These are phyloP conservation scores for Saprolegnia diclina DNA, from an alignment of 352 stramenopile species.

Conservation along the genomic window DNA sequence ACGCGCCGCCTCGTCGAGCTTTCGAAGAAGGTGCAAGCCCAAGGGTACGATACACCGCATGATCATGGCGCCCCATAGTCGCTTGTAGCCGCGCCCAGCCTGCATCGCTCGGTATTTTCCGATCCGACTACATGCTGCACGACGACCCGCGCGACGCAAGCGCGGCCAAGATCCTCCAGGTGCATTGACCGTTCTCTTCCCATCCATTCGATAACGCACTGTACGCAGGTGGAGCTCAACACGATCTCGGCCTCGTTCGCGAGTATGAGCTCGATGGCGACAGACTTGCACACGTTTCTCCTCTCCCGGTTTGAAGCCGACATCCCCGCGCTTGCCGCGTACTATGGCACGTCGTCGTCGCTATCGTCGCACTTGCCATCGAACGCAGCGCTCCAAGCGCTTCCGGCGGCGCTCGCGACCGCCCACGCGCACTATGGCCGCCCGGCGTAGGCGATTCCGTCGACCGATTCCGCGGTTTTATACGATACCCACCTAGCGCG, in stretches of 20 bases:
- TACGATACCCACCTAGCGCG: conserved; percentile 37
- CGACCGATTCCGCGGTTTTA: no score
- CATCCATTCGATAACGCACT: no score
- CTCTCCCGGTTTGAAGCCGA: conserved; percentile 44
- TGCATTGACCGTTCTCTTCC: conserved; percentile 27
- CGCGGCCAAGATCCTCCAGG: conserved; percentile 52
- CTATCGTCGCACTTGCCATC: conserved; percentile 42
- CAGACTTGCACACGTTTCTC: conserved; percentile 84
- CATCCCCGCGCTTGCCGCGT: conserved; percentile 42
- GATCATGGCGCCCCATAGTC: neutral
- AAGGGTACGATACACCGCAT: conserved; percentile 42
- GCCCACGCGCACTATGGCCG: conserved; percentile 68
- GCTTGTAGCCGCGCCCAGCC: conserved; percentile 38
- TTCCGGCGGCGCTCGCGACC: conserved; percentile 55
- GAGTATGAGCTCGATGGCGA: conserved; percentile 90
- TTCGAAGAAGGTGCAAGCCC: conserved; percentile 56
- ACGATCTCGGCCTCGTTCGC: conserved; percentile 97
- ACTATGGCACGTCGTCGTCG: conserved; percentile 47
- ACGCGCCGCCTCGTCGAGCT: conserved; percentile 73
- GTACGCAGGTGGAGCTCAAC: conserved; percentile 97
- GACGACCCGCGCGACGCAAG: conserved; percentile 40
- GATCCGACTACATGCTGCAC: conserved; percentile 95
- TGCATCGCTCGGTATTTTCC: conserved; percentile 83
- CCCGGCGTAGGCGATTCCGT: conserved; percentile 45
- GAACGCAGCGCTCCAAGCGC: conserved; percentile 63